A percentile compares a stretch with the other conserved stretches of the same genome.
phyloP scores from a whole-genome alignment of 768 basidiomycete genomes.

The Phaffia australis region DNA sequence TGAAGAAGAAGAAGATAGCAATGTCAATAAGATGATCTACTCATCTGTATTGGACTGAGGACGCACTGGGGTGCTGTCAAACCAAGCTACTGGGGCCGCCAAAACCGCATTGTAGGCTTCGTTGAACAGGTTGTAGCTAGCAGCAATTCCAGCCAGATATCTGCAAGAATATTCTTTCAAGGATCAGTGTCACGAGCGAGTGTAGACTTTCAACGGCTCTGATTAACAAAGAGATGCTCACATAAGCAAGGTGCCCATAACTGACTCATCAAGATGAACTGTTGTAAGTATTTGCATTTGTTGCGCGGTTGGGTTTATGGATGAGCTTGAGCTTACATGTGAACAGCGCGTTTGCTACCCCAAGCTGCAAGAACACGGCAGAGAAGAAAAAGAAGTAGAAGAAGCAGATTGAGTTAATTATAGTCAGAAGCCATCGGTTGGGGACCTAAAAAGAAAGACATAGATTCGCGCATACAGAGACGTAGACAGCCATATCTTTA shows the following conservation, averaged over 20 bases:
- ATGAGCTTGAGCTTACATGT: too few relatives aligned
- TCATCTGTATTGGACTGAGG: too few relatives aligned
- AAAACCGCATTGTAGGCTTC: constrained; percentile 49
- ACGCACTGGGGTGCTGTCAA: constrained; percentile 1
- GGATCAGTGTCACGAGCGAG: constrained; percentile 34
- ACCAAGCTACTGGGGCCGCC: constrained; percentile 37
- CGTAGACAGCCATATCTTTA: too few relatives aligned
- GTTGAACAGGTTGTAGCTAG: constrained; percentile 47
- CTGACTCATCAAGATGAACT: constrained; percentile 1
- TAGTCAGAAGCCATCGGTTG: too few relatives aligned
- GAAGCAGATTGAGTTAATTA: too few relatives aligned
- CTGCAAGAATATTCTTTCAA: background rate
- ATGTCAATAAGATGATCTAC: too few relatives aligned
- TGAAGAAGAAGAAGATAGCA: constrained; percentile 40
- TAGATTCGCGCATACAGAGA: too few relatives aligned
- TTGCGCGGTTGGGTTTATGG: too few relatives aligned
- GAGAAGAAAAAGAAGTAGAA: too few relatives aligned
- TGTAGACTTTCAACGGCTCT: constrained; percentile 34
- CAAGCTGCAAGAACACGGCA: too few relatives aligned
- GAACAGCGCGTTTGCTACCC: too few relatives aligned
- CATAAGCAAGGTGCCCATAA: constrained; percentile 10
- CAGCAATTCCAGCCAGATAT: constrained; percentile 32
- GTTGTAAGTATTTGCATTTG: background rate
- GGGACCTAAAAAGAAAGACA: too few relatives aligned
- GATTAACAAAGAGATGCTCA: background rate